Percentiles rank a stretch among this genome's conserved stretches.
These are phyloP conservation scores for Lasiosphaeris hirsuta DNA, from an alignment of 495 filamentous ascomycete species.

Conservation along the genomic window DNA sequence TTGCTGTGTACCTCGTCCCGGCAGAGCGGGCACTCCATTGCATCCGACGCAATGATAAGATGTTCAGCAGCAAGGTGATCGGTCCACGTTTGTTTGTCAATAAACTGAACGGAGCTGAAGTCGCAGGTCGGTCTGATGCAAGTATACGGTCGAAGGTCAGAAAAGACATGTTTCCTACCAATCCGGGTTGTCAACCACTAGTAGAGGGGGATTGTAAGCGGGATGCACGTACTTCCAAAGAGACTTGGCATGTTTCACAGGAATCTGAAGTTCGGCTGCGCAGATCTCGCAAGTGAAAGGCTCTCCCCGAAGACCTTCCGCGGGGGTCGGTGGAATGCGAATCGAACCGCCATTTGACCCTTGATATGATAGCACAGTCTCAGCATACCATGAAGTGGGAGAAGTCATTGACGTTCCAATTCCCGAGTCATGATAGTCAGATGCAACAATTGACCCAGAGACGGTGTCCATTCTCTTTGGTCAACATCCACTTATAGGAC, in stretches of 20 bases:
- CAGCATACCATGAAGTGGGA: neutral
- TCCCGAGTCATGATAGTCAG: slow-evolving; percentile 2
- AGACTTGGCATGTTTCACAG: neutral
- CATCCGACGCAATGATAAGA: neutral
- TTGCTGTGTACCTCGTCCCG: neutral
- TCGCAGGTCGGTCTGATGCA: neutral
- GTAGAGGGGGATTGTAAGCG: no score
- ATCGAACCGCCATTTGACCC: neutral
- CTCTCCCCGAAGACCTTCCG: neutral
- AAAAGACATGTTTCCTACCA: slow-evolving; percentile 4
- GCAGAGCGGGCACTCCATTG: neutral
- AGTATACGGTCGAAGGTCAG: slow-evolving; percentile 3
- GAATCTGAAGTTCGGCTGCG: neutral
- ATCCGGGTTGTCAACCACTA: neutral
- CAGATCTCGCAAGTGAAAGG: neutral
- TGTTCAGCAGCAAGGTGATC: neutral
- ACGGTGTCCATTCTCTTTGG: neutral
- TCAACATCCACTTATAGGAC: no score
- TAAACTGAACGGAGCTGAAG: neutral
- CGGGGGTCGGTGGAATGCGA: neutral
- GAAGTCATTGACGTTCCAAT: slow-evolving; percentile 1
- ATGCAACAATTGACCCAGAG: neutral
- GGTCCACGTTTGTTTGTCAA: neutral
- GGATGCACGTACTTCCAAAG: slow-evolving; percentile 2
- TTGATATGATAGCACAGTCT: neutral